phyloP scores from a whole-genome alignment of 1,139 yeast species.

The Yarrowia galli region DNA sequence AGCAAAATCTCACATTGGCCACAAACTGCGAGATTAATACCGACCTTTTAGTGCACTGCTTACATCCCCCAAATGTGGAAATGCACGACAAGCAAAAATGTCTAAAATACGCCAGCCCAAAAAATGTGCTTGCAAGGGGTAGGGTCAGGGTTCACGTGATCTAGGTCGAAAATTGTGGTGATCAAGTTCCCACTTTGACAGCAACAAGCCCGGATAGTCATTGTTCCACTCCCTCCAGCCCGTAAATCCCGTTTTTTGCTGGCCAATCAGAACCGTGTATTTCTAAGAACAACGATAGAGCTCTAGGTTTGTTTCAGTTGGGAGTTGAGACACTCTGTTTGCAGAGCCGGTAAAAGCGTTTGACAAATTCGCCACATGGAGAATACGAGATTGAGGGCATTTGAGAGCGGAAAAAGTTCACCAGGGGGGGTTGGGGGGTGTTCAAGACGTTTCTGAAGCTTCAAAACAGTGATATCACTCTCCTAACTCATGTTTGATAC shows the following conservation, averaged over 20 bases:
- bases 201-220: too few species aligned
- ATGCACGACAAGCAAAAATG: not conserved
- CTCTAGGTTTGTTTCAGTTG: slow-evolving; percentile 13
- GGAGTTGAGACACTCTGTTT: not conserved
- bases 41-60: too few species aligned
- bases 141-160: slow-evolving; percentile 4
- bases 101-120: not conserved
- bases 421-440: too few species aligned
- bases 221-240: not conserved
- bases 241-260: not conserved
- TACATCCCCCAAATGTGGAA: not conserved
- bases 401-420: not conserved
- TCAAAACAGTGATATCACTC: not conserved
- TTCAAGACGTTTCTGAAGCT: too few species aligned
- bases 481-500: not conserved
- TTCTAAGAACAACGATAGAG: not conserved
- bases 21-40: too few species aligned
- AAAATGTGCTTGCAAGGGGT: not conserved
- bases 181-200: too few species aligned
- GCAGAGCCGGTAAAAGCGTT: slow-evolving; percentile 11
- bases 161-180: too few species aligned
- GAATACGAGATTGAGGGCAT: not conserved
- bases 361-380: not conserved
- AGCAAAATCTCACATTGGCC: too few species aligned
- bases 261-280: not conserved